Base-by-base conservation (phyloP, 441 rosid species). In the Metrosideros polymorpha region DNA sequence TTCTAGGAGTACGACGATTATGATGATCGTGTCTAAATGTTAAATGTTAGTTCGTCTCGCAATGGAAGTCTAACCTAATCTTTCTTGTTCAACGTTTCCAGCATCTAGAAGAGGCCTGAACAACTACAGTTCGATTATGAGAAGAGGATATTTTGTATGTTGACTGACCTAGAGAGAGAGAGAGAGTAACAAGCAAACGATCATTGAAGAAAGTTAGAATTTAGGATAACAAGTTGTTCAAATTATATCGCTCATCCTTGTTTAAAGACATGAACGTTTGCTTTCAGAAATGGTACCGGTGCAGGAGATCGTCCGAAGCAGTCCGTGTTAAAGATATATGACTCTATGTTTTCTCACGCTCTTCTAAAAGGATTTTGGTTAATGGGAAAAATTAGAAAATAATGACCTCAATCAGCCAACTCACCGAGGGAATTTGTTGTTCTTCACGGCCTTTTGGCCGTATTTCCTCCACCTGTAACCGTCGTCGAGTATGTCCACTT, bases 391-490 rank as follows among this genome's bases (percentile, higher is more conserved):
- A 13, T 42, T 35, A 19, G 45, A 22, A 25, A 84, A 42, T 39
- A 1, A 66, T 55, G 27, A 17, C 29, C 30, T 45, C 35, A 7
- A 27, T 29, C 25, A 35, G 32, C 13, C 25, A 29, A 89, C 12
- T 71, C 85, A 93, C 95, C 95, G 92, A 18, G 96, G 95, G 84
- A 91, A 93, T 50, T 89, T 91, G 88, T 92, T 93, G 94, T 92
- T 90, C 91, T 93, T 93, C 56, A 93, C 95, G 4, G 93, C 92
- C 56, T 93, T 92, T 87, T 93, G 94, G 49, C 94, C 95, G 59
- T 92, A 93, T 51, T 93, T 92, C 86, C 94, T 90, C 94, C 94
- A 92, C 82, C 95, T 91, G 87, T 92, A 93, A 47, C 95, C 95
- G 87, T 93, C 95, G 86, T 93, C 95, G 39, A 93, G 95, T 30